Evolutionary conservation across 805 yeast species (phyloP).

Genomic region (Saccharomycopsis sp.): DNA sequence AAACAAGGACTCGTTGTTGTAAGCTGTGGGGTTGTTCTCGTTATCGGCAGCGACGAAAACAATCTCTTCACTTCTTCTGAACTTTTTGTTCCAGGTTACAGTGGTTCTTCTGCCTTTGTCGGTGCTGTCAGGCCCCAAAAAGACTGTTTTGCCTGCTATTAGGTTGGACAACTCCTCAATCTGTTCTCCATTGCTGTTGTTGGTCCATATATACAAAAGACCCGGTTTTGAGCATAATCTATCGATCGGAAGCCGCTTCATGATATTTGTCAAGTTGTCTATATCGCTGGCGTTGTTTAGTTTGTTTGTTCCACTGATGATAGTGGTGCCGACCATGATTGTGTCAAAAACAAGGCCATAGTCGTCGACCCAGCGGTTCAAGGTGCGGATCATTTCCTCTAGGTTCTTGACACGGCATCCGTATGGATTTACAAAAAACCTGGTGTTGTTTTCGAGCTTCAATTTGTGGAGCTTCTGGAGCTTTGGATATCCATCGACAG

Average conservation of each 20-base stretch:
- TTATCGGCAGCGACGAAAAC: conserved; percentile 71
- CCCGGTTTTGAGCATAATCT: conserved; percentile 80
- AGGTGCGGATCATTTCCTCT: conserved; percentile 46
- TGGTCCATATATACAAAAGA: conserved; percentile 81
- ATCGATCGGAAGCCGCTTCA: conserved; percentile 63
- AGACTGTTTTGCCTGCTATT: conserved; percentile 31
- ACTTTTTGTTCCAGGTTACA: conserved; percentile 49
- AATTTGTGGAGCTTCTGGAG: conserved; percentile 59
- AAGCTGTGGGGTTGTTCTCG: conserved; percentile 32
- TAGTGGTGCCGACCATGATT: conserved; percentile 75
- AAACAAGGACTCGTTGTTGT: conserved; percentile 42
- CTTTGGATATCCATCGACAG: conserved; percentile 83
- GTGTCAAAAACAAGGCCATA: conserved; percentile 72
- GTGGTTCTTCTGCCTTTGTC: neutral
- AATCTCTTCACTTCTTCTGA: conserved; percentile 84
- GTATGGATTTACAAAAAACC: conserved; percentile 53
- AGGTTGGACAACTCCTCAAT: conserved; percentile 54
- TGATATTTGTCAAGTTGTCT: conserved; percentile 53
- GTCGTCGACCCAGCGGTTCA: conserved; percentile 54
- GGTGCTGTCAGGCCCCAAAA: neutral
- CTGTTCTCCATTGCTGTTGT: conserved; percentile 44
- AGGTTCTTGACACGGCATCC: conserved; percentile 51
- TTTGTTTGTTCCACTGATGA: neutral
- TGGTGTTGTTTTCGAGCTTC: conserved; percentile 50
- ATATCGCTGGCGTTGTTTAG: neutral